Base-by-base conservation (phyloP, 1,284 basidiomycete genomes). In the Austroboletus olivaceoglutinosus region DNA sequence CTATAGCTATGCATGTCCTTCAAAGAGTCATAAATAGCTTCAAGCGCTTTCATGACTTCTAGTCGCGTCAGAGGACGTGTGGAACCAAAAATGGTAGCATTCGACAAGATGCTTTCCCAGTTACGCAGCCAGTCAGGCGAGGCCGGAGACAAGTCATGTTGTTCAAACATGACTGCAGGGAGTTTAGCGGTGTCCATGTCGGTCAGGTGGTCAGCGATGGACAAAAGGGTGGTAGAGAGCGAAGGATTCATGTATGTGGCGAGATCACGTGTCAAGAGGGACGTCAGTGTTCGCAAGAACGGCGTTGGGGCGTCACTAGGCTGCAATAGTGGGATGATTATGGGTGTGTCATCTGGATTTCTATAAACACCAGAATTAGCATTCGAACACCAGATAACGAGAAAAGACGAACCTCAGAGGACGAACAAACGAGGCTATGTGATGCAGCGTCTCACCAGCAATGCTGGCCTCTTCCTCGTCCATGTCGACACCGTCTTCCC, bases 1-100 rank as follows among this genome's bases (percentile, higher is more conserved):
- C 87, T 76, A 63, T 89, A 88, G 7, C 67, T 67, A 16, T 76
- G 77, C 72, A 89, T 85, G 56, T 89, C 88, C 58, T 77, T 81
- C 29, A 90, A 75, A 36, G 77, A 78, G 16, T 81, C 76, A 60
- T 86, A 86, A 1, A 82, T 80, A 11, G 64, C 65, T 44, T 80
- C 71, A 25, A 90, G 69, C 7, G 77, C 73, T 18, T 75, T 71
- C 71, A 86, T 77, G 48, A 83, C 70, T 13, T 77, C 76, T 25
- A 70, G 60, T 19, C 83, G 73, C 2, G 87, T 89, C n/a, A 74
- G 56, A 1, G 81, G 78, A 16, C 80, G 74, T 7, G 73, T 60
- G 0, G 69, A 53, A 33, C 72, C 68, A 58, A 80, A 72, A 10
- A 86, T 68, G 5, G 70, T 72, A 8, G 74, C 63, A 53, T 80